Evolutionary conservation across 2,329 filamentous ascomycete species (phyloP), one percentile per base, ranked within the genome.

Genomic region (Emergomyces orientalis): DNA sequence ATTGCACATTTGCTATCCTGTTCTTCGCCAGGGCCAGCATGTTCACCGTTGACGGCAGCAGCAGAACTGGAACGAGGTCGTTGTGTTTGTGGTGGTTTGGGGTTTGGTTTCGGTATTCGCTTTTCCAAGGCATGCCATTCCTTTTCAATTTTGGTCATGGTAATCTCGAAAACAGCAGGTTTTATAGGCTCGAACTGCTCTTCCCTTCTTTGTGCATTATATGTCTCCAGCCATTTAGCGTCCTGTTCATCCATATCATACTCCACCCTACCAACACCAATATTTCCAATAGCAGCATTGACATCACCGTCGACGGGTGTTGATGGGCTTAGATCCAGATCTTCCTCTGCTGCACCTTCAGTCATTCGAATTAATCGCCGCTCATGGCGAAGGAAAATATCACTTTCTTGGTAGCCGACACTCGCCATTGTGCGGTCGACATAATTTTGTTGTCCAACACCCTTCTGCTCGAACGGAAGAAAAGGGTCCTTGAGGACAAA

Each of bases 181-280:
- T 92, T 95, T 70, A 99, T 94, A 1, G 86, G 82, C 68, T 95
- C 90, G 27, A 90, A 85, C 55, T 88, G 86, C 67, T 88, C 84
- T 30, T 84, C 82, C 72, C 87, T 89, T 63, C 94, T 86, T 69
- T 89, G 86, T 14, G 80, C 78, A 70, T 99, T 99, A 72, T 93
- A 86, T 47, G 86, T 84, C 69, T 94, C 89, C 32, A 99, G 80
- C 94, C 94, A 99, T 78, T 92, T 91, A 68, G 96, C 91, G 74
- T 99, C 94, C 72, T 99, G 94, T 76, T 99, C 94, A 72, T 99
- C 94, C 94, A 99, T 99, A 74, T 99, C 94, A 74, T 99, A 99
- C 73, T 99, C 94, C 25, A 99, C 94, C 63, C 90, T 87, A 14
- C 91, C 90, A 47, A 95, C 83, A 22, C 79, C 79, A 60, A 77